Evolutionary conservation across 2,329 filamentous ascomycete genomes (phyloP).

Genomic region (Ophiostoma quercus): DNA sequence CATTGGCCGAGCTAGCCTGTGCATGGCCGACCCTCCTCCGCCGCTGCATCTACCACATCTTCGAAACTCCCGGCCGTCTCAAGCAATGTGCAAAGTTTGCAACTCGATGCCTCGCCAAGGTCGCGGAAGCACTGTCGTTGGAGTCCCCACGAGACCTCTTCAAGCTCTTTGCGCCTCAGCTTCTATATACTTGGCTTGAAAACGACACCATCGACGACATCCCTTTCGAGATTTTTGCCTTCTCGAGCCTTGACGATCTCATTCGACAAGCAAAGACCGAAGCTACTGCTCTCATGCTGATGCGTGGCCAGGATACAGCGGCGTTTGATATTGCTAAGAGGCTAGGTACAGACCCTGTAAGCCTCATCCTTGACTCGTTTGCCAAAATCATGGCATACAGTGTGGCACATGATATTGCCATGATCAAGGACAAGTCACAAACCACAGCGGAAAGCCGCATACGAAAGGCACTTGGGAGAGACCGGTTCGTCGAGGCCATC

Average conservation of each 20-base stretch:
- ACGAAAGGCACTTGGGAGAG: conserved; percentile 62
- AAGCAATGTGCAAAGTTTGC: conserved; percentile 63
- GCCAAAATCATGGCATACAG: conserved; percentile 77
- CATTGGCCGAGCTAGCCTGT: conserved; percentile 71
- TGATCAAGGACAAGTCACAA: conserved; percentile 37
- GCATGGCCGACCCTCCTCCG: conserved; percentile 81
- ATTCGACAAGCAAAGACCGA: conserved; percentile 69
- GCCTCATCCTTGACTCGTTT: conserved; percentile 65
- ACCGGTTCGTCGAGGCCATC: conserved; percentile 58
- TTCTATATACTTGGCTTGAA: conserved; percentile 87
- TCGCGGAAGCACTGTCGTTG: conserved; percentile 62
- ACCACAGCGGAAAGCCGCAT: conserved; percentile 61
- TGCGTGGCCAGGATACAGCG: conserved; percentile 67
- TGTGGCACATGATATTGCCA: conserved; percentile 67
- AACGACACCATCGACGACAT: conserved; percentile 61
- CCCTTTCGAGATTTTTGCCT: conserved; percentile 82
- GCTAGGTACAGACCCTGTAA: conserved; percentile 49
- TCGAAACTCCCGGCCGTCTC: conserved; percentile 78
- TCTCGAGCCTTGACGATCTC: conserved; percentile 61
- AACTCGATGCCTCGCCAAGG: conserved; percentile 60
- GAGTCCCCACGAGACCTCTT: conserved; percentile 67
- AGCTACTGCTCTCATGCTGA: conserved; percentile 71
- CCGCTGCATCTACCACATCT: conserved; percentile 86
- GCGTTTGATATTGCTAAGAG: conserved; percentile 55
- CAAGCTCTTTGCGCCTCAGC: conserved; percentile 75